Evolutionary conservation across 352 stramenopile genomes (phyloP).

Genomic region (Globisporangium carolinianum): DNA sequence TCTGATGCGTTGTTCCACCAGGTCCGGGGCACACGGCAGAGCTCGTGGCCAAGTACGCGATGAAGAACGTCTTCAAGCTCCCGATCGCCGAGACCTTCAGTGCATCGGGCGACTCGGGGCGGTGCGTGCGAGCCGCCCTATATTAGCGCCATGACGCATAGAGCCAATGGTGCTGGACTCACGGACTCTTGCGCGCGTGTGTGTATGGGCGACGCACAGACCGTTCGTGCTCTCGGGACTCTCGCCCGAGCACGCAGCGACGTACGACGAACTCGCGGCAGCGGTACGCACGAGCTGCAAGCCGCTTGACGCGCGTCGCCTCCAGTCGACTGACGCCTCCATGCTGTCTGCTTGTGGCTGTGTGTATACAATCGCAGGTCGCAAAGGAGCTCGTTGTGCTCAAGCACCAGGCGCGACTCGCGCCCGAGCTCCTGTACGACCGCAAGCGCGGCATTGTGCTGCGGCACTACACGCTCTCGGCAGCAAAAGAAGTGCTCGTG

Average conservation of each 20-base stretch:
- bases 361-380: conserved; percentile 23
- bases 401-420: conserved; percentile 59
- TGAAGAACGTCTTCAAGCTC: conserved; percentile 84
- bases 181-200: no score
- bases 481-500: conserved; percentile 68
- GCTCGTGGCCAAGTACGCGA: conserved; percentile 68
- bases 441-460: conserved; percentile 74
- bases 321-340: neutral
- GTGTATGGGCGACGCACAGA: conserved; percentile 17
- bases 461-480: conserved; percentile 60
- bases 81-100: conserved; percentile 76
- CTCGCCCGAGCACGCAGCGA: conserved; percentile 54
- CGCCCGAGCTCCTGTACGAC: conserved; percentile 75
- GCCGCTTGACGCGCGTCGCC: neutral
- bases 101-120: conserved; percentile 60
- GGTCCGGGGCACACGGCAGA: conserved; percentile 68
- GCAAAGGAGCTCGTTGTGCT: conserved; percentile 75
- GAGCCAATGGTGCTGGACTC: neutral
- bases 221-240: conserved; percentile 73
- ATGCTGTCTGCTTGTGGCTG: no score
- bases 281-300: conserved; percentile 22
- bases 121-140: conserved; percentile 21
- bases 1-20: conserved; percentile 9
- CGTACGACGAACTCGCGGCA: conserved; percentile 60
- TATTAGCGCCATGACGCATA: no score